phyloP scores from a whole-genome alignment of 2,329 filamentous ascomycete species.

The Talaromyces verruculosus region DNA sequence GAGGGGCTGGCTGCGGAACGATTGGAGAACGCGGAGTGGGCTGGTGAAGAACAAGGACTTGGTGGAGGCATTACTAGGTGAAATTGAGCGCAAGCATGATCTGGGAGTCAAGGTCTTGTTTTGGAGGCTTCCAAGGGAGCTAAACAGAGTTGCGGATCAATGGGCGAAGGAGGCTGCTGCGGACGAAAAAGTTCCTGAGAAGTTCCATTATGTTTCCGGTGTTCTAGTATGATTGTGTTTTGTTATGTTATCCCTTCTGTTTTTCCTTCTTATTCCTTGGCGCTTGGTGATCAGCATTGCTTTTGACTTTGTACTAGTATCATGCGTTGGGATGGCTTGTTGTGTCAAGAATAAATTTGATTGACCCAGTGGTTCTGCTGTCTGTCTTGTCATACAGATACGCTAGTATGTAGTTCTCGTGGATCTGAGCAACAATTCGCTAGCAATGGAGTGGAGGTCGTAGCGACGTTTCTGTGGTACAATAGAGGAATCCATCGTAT shows the following conservation, averaged over 20 bases:
- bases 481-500: no score
- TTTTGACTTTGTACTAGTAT: no score
- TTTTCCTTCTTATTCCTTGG: no score
- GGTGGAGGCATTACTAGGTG: conserved; percentile 52
- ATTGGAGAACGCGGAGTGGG: conserved; percentile 43
- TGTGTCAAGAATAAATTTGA: no score
- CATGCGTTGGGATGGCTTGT: no score
- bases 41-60: conserved; percentile 54
- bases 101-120: conserved; percentile 44
- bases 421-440: no score
- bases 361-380: no score
- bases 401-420: no score
- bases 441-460: no score
- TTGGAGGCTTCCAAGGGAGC: conserved; percentile 50
- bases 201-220: not conserved
- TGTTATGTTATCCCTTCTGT: not conserved
- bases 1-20: conserved; percentile 46
- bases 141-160: conserved; percentile 46
- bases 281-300: no score
- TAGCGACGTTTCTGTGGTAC: no score
- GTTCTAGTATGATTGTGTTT: not conserved
- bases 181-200: not conserved
- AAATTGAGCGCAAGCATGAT: conserved; percentile 36
- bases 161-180: conserved; percentile 38
- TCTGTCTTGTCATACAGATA: no score